A percentile compares a stretch with the other conserved stretches of the same genome.
phyloP scores from a whole-genome alignment of 2,329 filamentous ascomycete species.

The Mariannaea sp. region DNA sequence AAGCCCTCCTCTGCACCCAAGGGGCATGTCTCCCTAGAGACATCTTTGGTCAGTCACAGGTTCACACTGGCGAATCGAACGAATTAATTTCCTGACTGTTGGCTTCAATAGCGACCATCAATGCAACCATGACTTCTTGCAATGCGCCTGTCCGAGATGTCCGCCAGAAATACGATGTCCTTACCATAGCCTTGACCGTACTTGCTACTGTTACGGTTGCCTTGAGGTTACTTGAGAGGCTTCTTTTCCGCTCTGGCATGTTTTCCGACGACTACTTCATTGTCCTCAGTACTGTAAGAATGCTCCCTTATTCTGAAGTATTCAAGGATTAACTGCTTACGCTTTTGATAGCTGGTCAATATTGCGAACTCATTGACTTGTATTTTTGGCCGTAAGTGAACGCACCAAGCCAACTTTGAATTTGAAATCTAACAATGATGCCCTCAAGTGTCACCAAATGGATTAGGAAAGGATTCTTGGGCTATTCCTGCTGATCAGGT shows the following conservation, averaged over 20 bases:
- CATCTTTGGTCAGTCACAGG: not conserved
- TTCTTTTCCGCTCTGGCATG: conserved; percentile 1
- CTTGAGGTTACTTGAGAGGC: conserved; percentile 2
- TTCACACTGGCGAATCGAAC: too few species aligned
- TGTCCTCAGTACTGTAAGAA: not conserved
- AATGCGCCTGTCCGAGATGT: conserved; percentile 4
- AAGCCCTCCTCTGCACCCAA: not conserved
- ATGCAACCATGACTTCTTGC: conserved; percentile 1
- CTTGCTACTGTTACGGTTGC: not conserved
- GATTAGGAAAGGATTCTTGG: conserved; percentile 7
- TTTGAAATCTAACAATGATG: not conserved
- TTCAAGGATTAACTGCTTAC: not conserved
- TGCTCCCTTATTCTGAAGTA: not conserved
- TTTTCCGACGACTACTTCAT: conserved; percentile 7
- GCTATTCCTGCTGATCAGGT: not conserved
- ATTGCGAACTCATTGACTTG: not conserved
- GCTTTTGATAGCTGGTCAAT: not conserved
- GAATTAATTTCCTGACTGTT: not conserved
- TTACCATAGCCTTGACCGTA: not conserved
- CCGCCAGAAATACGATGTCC: not conserved
- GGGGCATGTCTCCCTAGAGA: not conserved
- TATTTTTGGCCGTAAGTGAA: conserved; percentile 2
- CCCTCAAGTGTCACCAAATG: conserved; percentile 2
- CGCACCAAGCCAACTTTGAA: not conserved
- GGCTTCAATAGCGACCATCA: not conserved